Evolutionary conservation across 805 yeast species (phyloP).

Genomic region (Saccharomyces eubayanus): DNA sequence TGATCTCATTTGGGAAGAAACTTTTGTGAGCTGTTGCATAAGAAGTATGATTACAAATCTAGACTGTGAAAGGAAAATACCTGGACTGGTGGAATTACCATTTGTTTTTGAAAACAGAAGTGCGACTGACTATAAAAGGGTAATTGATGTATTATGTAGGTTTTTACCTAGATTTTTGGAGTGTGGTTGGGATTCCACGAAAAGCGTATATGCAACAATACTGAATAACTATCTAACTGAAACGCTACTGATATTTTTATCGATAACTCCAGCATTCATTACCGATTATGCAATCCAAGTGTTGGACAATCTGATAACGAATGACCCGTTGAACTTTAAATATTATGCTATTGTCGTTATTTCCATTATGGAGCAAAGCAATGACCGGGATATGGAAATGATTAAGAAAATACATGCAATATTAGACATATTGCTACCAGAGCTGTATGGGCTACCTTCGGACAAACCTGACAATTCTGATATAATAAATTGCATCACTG

Average conservation of each 20-base stretch:
- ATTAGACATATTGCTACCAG: constrained; percentile 13
- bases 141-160: constrained; percentile 33
- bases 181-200: constrained; percentile 36
- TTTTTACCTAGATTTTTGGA: constrained; percentile 41
- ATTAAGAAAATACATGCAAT: constrained; percentile 15
- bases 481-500: constrained; percentile 21
- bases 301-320: constrained; percentile 10
- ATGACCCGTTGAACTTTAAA: constrained; percentile 15
- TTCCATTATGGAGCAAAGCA: constrained; percentile 18
- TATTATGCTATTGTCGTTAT: constrained; percentile 21
- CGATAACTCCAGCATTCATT: constrained; percentile 17
- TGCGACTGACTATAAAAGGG: constrained; percentile 22
- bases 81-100: constrained; percentile 49
- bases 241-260: constrained; percentile 31
- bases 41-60: constrained; percentile 47
- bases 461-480: constrained; percentile 16
- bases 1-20: constrained; percentile 48
- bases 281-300: constrained; percentile 13
- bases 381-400: constrained; percentile 19
- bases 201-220: constrained; percentile 27
- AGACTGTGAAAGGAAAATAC: constrained; percentile 46
- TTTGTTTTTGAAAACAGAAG: constrained; percentile 30
- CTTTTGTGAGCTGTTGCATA: constrained; percentile 49
- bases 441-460: constrained; percentile 12
- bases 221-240: constrained; percentile 48